Evolutionary conservation across 2,329 filamentous ascomycete species (phyloP).

Genomic region (Lanzia echinophila): DNA sequence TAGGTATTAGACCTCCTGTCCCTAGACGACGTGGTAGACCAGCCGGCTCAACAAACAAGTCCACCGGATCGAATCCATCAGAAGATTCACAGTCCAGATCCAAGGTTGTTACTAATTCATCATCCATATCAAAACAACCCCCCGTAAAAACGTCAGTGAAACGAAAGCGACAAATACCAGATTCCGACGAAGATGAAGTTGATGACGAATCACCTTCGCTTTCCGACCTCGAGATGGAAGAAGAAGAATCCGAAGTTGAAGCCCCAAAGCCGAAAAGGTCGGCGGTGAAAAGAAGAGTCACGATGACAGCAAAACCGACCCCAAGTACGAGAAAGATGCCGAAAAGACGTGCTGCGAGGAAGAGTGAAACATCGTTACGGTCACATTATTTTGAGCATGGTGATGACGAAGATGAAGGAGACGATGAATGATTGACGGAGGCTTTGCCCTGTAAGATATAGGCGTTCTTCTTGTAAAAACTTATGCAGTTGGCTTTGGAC

Average conservation of each 20-base stretch:
- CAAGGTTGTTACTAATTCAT: background rate
- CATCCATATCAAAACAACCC: background rate
- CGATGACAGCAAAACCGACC: slow-evolving; percentile 3
- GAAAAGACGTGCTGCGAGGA: slow-evolving; percentile 21
- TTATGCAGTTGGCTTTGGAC: too few species aligned
- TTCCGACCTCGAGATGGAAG: background rate
- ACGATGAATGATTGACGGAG: background rate
- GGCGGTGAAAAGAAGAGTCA: slow-evolving; percentile 6
- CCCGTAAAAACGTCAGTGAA: slow-evolving; percentile 6
- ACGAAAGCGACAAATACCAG: slow-evolving; percentile 10
- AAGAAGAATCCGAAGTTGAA: background rate
- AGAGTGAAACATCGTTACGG: slow-evolving; percentile 23
- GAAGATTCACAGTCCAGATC: slow-evolving; percentile 7
- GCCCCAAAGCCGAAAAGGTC: background rate
- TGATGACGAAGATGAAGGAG: slow-evolving; percentile 9
- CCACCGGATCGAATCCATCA: background rate
- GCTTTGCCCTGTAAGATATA: too few species aligned
- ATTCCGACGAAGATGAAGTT: slow-evolving; percentile 7
- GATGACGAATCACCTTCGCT: background rate
- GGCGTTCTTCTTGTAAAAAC: too few species aligned
- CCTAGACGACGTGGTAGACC: slow-evolving; percentile 17
- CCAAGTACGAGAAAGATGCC: slow-evolving; percentile 19
- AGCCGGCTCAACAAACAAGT: slow-evolving; percentile 13
- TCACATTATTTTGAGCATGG: slow-evolving; percentile 27
- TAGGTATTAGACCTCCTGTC: background rate